Evolutionary conservation across 768 basidiomycete species (phyloP), one percentile per base, ranked within the genome.

Genomic region (Flagelloscypha sp.): DNA sequence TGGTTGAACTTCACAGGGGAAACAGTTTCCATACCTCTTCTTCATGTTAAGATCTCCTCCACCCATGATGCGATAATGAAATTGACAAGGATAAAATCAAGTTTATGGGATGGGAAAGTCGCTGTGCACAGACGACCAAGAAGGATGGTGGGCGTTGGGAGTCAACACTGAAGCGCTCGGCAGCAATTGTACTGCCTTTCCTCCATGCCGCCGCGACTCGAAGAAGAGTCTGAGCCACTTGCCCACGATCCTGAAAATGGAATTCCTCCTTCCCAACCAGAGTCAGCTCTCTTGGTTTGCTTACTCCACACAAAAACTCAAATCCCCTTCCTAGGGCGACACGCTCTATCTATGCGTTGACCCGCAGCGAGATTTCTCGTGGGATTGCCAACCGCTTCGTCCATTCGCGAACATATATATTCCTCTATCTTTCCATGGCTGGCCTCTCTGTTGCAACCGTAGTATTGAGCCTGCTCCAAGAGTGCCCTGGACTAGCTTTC

Each of bases 31-130:
- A n/a, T n/a, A n/a, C n/a, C 88, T 92, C 74, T 95, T 94, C 64
- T 87, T 95, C 93, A 98, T 98, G 55, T 98, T 98, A 56, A 97
- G 71, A 60, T 97, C 93, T 42, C 86, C 93, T 40, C 93, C 92
- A 77, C 93, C 93, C 93, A 97, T 97, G 51, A 83, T 95, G 71
- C 49, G 48, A 52, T 37, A 42, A 33, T 53, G n/a, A n/a, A n/a
- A n/a, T n/a, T n/a, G n/a, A n/a, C n/a, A n/a, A n/a, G n/a, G n/a
- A n/a, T n/a, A n/a, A n/a, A n/a, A n/a, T n/a, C n/a, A n/a, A n/a
- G n/a, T n/a, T n/a, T n/a, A 18, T 36, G 27, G 13, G 33, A 27
- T 20, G 30, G 42, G 39, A 44, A 40, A 33, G 12, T 22, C 22
- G 27, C 32, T 40, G 29, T 13, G 30, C 37, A 42, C 42, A 38